A percentile compares a stretch with the other conserved stretches of the same genome.
Evolutionary conservation across 495 filamentous ascomycete genomes (phyloP).

Genomic region (Bacidia gigantensis): DNA sequence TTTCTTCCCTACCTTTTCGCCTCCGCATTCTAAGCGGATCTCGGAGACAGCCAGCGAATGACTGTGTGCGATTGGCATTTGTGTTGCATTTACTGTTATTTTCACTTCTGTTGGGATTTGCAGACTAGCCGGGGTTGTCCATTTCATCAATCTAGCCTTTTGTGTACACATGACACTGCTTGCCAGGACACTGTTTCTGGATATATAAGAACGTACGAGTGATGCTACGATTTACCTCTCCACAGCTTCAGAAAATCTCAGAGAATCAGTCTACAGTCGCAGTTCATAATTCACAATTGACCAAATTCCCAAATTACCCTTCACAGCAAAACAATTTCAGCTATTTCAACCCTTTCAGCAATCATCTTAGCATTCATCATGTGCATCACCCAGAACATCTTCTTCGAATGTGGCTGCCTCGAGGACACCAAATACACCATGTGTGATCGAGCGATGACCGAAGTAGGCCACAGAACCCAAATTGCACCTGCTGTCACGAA

Average conservation of each 20-base stretch:
- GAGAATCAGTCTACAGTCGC: neutral
- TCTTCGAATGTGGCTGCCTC: slow-evolving; percentile 13
- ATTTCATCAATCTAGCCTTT: no score
- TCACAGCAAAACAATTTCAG: no score
- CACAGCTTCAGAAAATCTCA: neutral
- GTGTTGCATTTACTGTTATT: no score
- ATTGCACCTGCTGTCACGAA: slow-evolving; percentile 6
- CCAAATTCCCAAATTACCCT: no score
- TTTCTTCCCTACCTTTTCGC: neutral
- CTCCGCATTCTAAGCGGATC: neutral
- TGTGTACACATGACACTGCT: no score
- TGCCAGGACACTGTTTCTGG: no score
- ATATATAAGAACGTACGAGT: no score
- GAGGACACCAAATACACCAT: slow-evolving; percentile 17
- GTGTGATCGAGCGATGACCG: slow-evolving; percentile 15
- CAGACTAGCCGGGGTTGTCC: no score
- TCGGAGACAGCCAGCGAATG: neutral
- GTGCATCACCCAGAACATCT: slow-evolving; percentile 14
- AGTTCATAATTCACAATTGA: no score
- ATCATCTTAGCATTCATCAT: slow-evolving; percentile 2
- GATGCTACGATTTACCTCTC: neutral
- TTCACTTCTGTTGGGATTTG: no score
- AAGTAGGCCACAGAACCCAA: slow-evolving; percentile 10
- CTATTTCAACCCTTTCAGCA: no score
- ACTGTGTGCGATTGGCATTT: neutral